Evolutionary conservation across 116 monocot genomes (phyloP), one percentile per base, ranked within the genome.

Genomic region (Phalaenopsis hybrid): DNA sequence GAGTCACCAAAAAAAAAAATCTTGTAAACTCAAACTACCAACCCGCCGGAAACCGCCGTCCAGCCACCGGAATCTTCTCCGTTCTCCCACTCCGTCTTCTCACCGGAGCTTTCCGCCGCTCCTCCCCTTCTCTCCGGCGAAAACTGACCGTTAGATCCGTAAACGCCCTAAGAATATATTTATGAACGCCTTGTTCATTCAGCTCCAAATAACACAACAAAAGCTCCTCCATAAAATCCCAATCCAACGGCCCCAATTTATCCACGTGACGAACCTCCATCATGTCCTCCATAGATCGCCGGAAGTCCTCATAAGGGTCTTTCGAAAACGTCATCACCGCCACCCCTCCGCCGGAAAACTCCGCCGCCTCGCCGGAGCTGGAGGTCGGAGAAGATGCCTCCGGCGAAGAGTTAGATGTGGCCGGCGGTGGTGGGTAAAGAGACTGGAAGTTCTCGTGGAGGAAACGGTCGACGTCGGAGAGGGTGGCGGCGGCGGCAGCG

Each of bases 151-250:
- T 83, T 16, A 96, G 82, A 57, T 96, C 96, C 15, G 87, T 85
- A 61, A 94, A 92, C 0, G 92, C 96, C 44, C 72, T 80, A 16
- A 94, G 84, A 25, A 96, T 82, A 85, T 90, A 81, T 81, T 84
- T 86, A 81, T 96, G 96, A 20, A 96, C 88, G 79, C 78, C 69
- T 55, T 82, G 78, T 46, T 96, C 94, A 78, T 96, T 96, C 25
- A 94, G 89, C 57, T 94, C 86, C 51, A 94, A 58, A 78, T 90
- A 94, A 76, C 86, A 93, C 67, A 89, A 78, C 43, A 96, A 86
- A 4, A 96, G 83, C 80, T 94, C 94, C 83, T 91, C 88, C 90
- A 94, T 85, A 85, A 89, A 96, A 44, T 94, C 94, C 94, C 96
- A 94, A 83, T 96, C 94, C 88, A 92, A 79, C 77, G 94, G 84